Base-by-base conservation (phyloP, 2,329 filamentous ascomycete genomes). In the Epichloe brachyelytri region DNA sequence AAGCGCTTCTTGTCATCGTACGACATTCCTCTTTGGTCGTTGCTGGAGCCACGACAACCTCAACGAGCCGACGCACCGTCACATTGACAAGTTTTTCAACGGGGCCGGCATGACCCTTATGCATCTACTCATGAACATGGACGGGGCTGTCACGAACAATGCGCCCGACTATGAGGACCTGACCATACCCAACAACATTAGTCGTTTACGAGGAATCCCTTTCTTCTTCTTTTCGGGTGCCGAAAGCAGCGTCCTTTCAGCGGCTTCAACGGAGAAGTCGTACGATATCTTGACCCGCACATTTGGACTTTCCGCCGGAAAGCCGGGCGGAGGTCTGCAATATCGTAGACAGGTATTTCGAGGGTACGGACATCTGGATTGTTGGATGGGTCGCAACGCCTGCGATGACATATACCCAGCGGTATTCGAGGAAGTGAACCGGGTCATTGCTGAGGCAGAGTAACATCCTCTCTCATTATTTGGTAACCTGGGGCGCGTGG, bases 31-130 rank as follows among this genome's bases (percentile, higher is more conserved):
- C 14, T 85, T 83, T 56, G 81, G 80, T 37, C 74, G 78, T 54
- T 65, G 55, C 64, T 86, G 80, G 80, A 80, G 75, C 59, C 82
- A 85, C 63, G 61, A 58, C 3, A 84, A 85, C 61, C 72, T 85
- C 33, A 84, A 83, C 65, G 77, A 78, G 65, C 78, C 75, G 3
- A 85, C 82, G 2, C 82, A 85, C 63, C 66, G 73, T 0, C 75
- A 81, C 59, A 74, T 83, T 45, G 73, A 79, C 61, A 71, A 74
- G 34, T 79, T 83, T 64, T 77, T 85, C 51, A 77, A 77, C 57
- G 81, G 81, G 50, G 74, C 80, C 49, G 79, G 77, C 61, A 82
- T 82, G 77, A 72, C 69, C 1, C 65, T 77, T 53, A 68, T 83
- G 47, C 62, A 71, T 37, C 67, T 80, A 52, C 71, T 84, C 11